These are phyloP conservation scores for Fusarium buxicola DNA, from an alignment of 2,329 filamentous ascomycete genomes.

Conservation along the genomic window DNA sequence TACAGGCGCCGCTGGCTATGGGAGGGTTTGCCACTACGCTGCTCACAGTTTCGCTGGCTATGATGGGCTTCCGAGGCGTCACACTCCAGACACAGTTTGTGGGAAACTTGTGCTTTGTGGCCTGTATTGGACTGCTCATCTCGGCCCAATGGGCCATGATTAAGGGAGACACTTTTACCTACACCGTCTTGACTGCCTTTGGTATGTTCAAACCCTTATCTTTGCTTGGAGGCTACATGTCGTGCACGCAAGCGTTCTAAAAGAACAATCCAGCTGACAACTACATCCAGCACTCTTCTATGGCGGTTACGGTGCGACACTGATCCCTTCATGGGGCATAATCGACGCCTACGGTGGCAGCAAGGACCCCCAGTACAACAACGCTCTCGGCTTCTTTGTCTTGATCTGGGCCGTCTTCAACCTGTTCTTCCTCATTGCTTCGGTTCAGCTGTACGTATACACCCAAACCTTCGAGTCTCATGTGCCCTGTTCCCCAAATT, in stretches of 20 bases:
- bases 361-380: constrained; percentile 32
- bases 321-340: constrained; percentile 40
- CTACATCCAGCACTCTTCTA: constrained; percentile 39
- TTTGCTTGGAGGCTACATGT: too few species aligned
- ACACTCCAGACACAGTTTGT: constrained; percentile 42
- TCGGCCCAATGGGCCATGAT: constrained; percentile 45
- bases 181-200: constrained; percentile 44
- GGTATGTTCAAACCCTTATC: constrained; percentile 18
- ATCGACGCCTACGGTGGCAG: constrained; percentile 41
- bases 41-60: constrained; percentile 39
- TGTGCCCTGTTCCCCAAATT: too few species aligned
- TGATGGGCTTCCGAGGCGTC: constrained; percentile 46
- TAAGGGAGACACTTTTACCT: constrained; percentile 44
- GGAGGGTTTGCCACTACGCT: constrained; percentile 45
- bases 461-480: too few species aligned
- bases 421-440: constrained; percentile 44
- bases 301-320: constrained; percentile 40
- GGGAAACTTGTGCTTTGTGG: constrained; percentile 45
- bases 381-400: constrained; percentile 45
- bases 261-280: background rate
- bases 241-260: too few species aligned
- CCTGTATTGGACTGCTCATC: constrained; percentile 43
- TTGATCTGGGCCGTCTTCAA: constrained; percentile 46
- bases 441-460: constrained; percentile 31
- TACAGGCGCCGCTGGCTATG: constrained; percentile 41